Evolutionary conservation across 2,329 filamentous ascomycete genomes (phyloP).

Genomic region (Trichoderma cornu-damae): DNA sequence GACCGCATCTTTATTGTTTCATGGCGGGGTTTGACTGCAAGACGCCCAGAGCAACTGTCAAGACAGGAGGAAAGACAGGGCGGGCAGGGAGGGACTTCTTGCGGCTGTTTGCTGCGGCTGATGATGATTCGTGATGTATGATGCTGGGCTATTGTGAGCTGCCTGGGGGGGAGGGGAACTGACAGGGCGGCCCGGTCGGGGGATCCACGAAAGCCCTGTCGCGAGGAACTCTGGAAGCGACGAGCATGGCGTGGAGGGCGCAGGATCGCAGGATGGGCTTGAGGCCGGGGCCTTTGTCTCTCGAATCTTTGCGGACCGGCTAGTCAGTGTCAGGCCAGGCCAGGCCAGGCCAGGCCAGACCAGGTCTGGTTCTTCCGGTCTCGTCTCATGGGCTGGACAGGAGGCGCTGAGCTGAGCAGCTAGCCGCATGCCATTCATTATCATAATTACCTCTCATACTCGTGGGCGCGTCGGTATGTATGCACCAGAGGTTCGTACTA

Average conservation of each 20-base stretch:
- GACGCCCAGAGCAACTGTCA: background rate
- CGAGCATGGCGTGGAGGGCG: background rate
- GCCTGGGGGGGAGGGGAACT: conserved; percentile 1
- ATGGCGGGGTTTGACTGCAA: background rate
- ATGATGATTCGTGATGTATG: background rate
- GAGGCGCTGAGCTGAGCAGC: conserved; percentile 8
- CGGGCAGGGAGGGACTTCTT: background rate
- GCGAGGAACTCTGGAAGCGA: background rate
- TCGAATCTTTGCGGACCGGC: background rate
- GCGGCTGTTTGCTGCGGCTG: conserved; percentile 1
- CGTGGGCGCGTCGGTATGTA: background rate
- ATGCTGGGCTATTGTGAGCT: conserved; percentile 3
- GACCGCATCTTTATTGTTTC: conserved; percentile 10
- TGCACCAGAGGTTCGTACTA: background rate
- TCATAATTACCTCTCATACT: background rate
- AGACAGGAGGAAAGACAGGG: background rate
- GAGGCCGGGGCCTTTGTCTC: background rate
- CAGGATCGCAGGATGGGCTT: background rate
- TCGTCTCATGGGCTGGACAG: conserved; percentile 5
- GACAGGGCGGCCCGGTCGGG: conserved; percentile 15
- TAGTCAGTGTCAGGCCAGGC: background rate
- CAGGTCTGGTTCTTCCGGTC: background rate
- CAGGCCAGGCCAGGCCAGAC: background rate
- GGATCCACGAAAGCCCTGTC: conserved; percentile 9
- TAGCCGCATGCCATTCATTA: background rate